Base-by-base conservation (phyloP, 495 filamentous ascomycete species). In the Glonium stellatum region DNA sequence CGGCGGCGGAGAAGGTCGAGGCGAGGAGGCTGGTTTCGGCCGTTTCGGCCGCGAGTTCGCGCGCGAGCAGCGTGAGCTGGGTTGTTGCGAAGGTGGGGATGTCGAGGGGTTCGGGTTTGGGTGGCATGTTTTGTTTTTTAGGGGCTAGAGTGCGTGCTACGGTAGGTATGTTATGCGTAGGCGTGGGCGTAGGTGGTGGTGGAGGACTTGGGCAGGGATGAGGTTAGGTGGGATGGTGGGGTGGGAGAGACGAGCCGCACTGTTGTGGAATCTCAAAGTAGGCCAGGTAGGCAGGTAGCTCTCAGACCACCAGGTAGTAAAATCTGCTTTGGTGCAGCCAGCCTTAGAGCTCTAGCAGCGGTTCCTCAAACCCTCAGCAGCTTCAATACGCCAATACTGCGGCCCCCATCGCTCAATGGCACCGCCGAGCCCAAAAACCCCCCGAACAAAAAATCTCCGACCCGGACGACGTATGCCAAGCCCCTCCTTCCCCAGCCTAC, bases 1-100 rank as follows among this genome's bases (percentile, higher is more conserved):
- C 78, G 0, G 82, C 74, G 15, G 93, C 89, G 15, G 88, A 85
- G 53, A 86, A 79, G 22, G 79, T 78, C 27, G 84, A 81, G 54
- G 92, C 79, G 53, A 96, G 85, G 13, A 80, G 71, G 54, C 87
- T 76, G 44, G 88, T 90, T 69, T 85, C 85, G 31, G 81, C 76
- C 48, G 91, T 81, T 71, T 93, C 95, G 69, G 88, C 84, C 68
- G 82, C 78, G 56, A 90, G 87, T 73, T 98, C 95, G 36, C 77
- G 72, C 51, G 81, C 75, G 44, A 98, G 85, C 58, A 97, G 87
- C 31, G 79, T 62, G 61, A 92, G 85, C 68, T 97, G 92, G 11
- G 83, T 81, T 49, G 78, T 71, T 50, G 91, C 89, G 78, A 97
- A 98, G 64, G 79, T 64, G 64, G 85, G 72, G 67, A 95, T 84